Conservation (phyloP, 768 basidiomycete species). For the Amyloporia xantha region DNA sequence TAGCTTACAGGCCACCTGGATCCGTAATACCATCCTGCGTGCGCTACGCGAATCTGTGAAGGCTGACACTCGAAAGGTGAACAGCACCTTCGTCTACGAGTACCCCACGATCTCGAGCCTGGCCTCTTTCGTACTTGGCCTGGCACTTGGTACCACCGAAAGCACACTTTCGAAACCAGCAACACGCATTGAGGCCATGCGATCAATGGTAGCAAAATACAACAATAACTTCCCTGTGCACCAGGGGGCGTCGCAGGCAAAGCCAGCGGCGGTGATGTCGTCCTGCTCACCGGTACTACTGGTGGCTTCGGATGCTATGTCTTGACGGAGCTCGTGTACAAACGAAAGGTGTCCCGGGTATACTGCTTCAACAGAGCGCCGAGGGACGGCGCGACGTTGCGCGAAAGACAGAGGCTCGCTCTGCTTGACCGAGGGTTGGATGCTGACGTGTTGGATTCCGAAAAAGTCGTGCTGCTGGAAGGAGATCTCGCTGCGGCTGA, state of each 20-base stretch:
- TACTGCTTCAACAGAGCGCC: constrained; percentile 21
- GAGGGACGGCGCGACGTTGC: constrained; percentile 2
- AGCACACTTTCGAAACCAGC: constrained; percentile 16
- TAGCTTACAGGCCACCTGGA: constrained; percentile 26
- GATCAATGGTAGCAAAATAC: constrained; percentile 37
- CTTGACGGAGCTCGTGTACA: constrained; percentile 18
- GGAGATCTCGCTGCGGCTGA: constrained; percentile 14
- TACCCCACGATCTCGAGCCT: background rate
- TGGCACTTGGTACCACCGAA: constrained; percentile 20
- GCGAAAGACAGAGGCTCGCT: constrained; percentile 10
- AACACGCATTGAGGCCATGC: constrained; percentile 21
- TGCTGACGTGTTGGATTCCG: constrained; percentile 4
- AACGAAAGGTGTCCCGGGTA: constrained; percentile 15
- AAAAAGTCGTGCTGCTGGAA: constrained; percentile 12
- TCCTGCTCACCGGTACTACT: constrained; percentile 30
- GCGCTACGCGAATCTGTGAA: constrained; percentile 14
- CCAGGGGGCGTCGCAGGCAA: background rate
- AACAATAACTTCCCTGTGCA: constrained; percentile 15
- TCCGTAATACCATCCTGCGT: constrained; percentile 25
- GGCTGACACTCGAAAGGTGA: constrained; percentile 18
- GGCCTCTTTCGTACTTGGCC: constrained; percentile 23
- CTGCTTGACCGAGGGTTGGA: constrained; percentile 13
- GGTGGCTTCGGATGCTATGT: constrained; percentile 25
- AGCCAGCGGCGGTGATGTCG: constrained; percentile 11
- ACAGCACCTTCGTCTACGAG: background rate